Conservation (phyloP, 2,329 filamentous ascomycete genomes). For the Aspergillus sp. region DNA sequence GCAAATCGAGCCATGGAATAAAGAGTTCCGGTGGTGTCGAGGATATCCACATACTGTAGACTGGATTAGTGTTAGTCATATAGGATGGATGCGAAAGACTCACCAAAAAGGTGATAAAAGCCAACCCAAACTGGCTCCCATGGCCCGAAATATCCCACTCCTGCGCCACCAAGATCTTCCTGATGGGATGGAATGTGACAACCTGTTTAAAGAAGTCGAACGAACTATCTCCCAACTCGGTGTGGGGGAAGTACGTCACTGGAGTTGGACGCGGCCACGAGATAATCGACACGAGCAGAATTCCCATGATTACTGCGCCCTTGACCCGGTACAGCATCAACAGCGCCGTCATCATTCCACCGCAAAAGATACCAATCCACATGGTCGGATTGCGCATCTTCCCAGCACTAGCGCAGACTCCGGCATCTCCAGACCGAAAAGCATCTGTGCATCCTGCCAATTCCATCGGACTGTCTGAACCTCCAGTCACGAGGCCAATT, state of each 20-base stretch:
- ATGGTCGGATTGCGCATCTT: constrained; percentile 81
- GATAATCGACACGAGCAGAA: constrained; percentile 78
- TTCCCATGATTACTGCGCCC: constrained; percentile 79
- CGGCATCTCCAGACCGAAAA: constrained; percentile 32
- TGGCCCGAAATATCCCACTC: constrained; percentile 67
- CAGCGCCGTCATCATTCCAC: constrained; percentile 72
- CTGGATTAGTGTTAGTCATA: not conserved
- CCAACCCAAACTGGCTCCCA: constrained; percentile 72
- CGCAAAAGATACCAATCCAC: constrained; percentile 87
- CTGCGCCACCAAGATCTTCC: constrained; percentile 63
- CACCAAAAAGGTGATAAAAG: constrained; percentile 74
- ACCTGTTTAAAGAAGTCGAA: constrained; percentile 90
- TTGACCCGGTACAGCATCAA: constrained; percentile 84
- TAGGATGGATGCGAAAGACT: not conserved
- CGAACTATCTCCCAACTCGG: constrained; percentile 58
- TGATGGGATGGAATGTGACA: constrained; percentile 76
- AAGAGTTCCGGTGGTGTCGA: constrained; percentile 79
- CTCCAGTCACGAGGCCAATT: constrained; percentile 72
- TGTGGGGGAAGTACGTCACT: constrained; percentile 79
- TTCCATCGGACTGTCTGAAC: constrained; percentile 63
- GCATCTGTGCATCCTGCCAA: constrained; percentile 68
- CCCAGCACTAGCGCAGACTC: constrained; percentile 57
- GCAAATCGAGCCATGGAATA: constrained; percentile 88
- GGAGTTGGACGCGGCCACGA: constrained; percentile 76
- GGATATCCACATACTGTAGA: constrained; percentile 70